Percentiles rank a stretch among this genome's conserved stretches.
Conservation (phyloP, 345 rosid genomes). For the Litchi chinensis region DNA sequence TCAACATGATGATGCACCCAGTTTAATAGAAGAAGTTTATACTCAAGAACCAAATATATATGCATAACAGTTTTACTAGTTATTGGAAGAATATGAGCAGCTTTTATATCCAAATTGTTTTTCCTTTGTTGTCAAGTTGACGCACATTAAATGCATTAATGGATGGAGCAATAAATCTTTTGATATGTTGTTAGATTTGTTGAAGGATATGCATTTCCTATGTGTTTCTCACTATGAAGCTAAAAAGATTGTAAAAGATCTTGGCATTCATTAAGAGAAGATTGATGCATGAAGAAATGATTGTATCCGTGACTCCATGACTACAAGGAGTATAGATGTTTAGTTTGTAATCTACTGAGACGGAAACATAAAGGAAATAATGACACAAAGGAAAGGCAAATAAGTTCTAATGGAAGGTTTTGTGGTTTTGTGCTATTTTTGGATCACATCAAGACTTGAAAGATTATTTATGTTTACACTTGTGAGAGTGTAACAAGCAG, state of each 20-base stretch:
- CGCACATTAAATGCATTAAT: conserved; percentile 1
- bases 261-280: conserved; percentile 5
- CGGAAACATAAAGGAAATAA: neutral
- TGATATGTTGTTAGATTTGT: conserved; percentile 8
- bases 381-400: neutral
- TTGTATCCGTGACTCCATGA: neutral
- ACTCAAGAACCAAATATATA: neutral
- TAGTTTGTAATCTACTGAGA: neutral
- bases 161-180: conserved; percentile 7
- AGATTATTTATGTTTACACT: conserved; percentile 6
- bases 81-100: neutral
- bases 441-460: conserved; percentile 2
- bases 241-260: neutral
- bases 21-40: neutral
- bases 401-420: neutral
- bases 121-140: neutral
- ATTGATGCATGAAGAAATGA: conserved; percentile 16
- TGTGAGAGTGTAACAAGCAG: no score
- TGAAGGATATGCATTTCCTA: neutral
- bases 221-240: conserved; percentile 2
- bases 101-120: neutral
- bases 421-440: conserved; percentile 7
- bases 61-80: neutral
- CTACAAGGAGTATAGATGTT: conserved; percentile 2
- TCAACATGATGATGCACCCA: neutral